Conservation (phyloP, 2,329 filamentous ascomycete genomes). For the Laburnicola sp. region DNA sequence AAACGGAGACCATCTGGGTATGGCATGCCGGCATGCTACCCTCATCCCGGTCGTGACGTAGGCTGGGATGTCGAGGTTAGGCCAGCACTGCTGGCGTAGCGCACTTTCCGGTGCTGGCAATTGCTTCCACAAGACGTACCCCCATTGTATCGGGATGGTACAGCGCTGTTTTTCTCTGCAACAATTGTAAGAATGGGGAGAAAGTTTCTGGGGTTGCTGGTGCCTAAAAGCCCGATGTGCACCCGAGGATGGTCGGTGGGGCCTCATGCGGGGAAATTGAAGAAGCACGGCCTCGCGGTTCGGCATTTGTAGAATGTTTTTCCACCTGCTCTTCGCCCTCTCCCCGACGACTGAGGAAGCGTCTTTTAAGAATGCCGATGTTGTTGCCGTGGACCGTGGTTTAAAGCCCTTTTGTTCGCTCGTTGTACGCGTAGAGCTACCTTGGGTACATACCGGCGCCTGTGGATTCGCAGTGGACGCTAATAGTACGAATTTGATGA, state of each 20-base stretch:
- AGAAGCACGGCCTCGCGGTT: slow-evolving; percentile 1
- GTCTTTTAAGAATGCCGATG: slow-evolving; percentile 21
- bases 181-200: too few species aligned
- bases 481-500: not conserved
- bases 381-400: slow-evolving; percentile 20
- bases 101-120: too few species aligned
- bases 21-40: not conserved
- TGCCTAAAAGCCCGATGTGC: too few species aligned
- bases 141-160: too few species aligned
- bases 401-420: slow-evolving; percentile 5
- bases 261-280: slow-evolving; percentile 7
- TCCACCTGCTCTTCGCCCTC: not conserved
- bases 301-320: slow-evolving; percentile 11
- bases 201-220: too few species aligned
- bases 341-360: not conserved
- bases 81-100: too few species aligned
- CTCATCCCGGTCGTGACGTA: slow-evolving; percentile 4
- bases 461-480: not conserved
- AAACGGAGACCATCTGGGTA: slow-evolving; percentile 5
- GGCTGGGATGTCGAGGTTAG: not conserved
- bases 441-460: not conserved
- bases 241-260: slow-evolving; percentile 1
- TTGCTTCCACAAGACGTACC: too few species aligned
- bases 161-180: too few species aligned
- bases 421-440: slow-evolving; percentile 12